phyloP scores from a whole-genome alignment of 2,329 filamentous ascomycete genomes.

The Talaromyces sp. region DNA sequence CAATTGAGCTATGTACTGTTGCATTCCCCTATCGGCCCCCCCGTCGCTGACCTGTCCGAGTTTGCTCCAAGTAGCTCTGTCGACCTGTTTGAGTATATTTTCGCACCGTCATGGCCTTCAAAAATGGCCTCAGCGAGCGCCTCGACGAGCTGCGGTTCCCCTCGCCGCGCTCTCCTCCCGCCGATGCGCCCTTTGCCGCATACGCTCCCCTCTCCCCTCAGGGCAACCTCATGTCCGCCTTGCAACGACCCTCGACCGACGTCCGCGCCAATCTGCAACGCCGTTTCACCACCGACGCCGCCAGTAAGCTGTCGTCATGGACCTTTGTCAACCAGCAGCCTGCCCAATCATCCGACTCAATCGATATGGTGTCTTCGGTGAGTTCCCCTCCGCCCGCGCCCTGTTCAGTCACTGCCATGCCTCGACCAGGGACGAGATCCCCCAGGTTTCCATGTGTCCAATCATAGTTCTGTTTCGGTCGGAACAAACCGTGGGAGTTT shows the following conservation, averaged over 20 bases:
- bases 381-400: slow-evolving; percentile 19
- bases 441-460: background rate
- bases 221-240: slow-evolving; percentile 57
- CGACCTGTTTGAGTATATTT: slow-evolving; percentile 2
- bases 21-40: background rate
- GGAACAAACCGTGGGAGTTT: background rate
- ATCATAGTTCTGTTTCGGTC: background rate
- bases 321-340: slow-evolving; percentile 58
- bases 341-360: slow-evolving; percentile 48
- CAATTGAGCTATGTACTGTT: background rate
- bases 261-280: slow-evolving; percentile 74
- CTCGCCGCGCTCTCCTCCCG: slow-evolving; percentile 69
- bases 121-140: slow-evolving; percentile 56
- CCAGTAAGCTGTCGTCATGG: slow-evolving; percentile 73
- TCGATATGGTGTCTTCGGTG: slow-evolving; percentile 52
- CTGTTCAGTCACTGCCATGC: background rate
- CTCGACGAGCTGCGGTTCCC: slow-evolving; percentile 79
- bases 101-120: slow-evolving; percentile 56
- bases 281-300: slow-evolving; percentile 85
- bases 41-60: slow-evolving; percentile 7
- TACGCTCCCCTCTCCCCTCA: slow-evolving; percentile 71
- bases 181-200: slow-evolving; percentile 69
- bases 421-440: background rate
- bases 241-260: slow-evolving; percentile 56
- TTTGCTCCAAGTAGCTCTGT: background rate